These are phyloP conservation scores for Phlebiopsis flavidoalba DNA, from an alignment of 768 basidiomycete genomes.

Conservation along the genomic window DNA sequence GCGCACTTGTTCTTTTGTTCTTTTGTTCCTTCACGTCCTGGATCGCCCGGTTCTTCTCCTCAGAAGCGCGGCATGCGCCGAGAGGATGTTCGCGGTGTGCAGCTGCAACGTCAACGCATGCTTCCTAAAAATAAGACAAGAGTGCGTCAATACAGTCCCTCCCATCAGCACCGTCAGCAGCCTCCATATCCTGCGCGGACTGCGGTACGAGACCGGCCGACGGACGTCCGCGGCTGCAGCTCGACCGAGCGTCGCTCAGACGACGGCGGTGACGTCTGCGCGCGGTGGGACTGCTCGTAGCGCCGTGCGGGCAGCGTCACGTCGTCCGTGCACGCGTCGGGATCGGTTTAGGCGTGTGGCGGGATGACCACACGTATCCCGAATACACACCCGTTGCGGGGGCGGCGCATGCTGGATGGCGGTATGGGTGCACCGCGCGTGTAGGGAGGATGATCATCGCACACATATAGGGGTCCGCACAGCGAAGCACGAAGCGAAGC, in stretches of 20 bases:
- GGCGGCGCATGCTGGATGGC: too few species aligned
- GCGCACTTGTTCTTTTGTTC: slow-evolving; percentile 63
- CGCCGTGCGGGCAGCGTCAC: neutral
- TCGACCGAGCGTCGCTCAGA: neutral
- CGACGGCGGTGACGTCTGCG: neutral
- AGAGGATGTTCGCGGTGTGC: slow-evolving; percentile 83
- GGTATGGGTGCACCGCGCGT: too few species aligned
- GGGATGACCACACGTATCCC: neutral
- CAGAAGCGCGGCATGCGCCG: slow-evolving; percentile 75
- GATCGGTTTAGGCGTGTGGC: neutral
- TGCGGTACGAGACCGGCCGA: neutral
- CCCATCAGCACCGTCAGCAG: neutral
- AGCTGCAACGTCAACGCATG: slow-evolving; percentile 80
- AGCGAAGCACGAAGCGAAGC: neutral
- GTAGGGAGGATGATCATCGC: too few species aligned
- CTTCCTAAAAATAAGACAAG: slow-evolving; percentile 44
- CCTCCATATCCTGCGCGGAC: slow-evolving; percentile 10
- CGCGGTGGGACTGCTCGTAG: neutral
- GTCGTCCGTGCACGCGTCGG: neutral
- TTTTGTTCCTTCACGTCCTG: slow-evolving; percentile 82
- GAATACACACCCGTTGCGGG: too few species aligned
- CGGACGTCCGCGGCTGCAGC: neutral
- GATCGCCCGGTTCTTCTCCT: slow-evolving; percentile 71
- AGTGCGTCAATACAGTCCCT: neutral
- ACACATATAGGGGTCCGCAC: neutral